Evolutionary conservation across 208 protist genomes (phyloP).

Genomic region (Borovskyia barvae): DNA sequence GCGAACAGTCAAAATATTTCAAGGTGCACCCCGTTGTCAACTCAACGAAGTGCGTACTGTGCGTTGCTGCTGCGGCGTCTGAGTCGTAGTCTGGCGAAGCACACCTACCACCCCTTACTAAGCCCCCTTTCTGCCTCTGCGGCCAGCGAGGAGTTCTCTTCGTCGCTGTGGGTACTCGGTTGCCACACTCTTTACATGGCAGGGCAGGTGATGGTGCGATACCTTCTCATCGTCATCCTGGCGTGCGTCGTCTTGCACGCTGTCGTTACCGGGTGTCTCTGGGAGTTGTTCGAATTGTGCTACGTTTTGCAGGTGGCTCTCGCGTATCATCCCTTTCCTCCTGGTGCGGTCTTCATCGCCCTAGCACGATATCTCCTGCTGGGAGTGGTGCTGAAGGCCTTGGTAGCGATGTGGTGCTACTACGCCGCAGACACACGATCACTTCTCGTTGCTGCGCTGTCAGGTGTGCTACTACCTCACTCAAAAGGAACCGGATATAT

Average conservation of each 20-base stretch:
- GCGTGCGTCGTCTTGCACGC: slow-evolving; percentile 29
- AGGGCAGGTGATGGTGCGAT: slow-evolving; percentile 29
- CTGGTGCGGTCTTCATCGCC: slow-evolving; percentile 27
- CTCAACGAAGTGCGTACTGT: too few relatives aligned
- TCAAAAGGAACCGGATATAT: too few relatives aligned
- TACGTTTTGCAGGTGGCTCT: slow-evolving; percentile 47
- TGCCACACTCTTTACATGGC: slow-evolving; percentile 17
- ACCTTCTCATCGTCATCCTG: slow-evolving; percentile 37
- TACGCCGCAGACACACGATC: too few relatives aligned
- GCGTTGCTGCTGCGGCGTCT: slow-evolving; percentile 4
- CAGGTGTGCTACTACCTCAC: too few relatives aligned
- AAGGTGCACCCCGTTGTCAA: too few relatives aligned
- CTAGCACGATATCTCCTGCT: slow-evolving; percentile 31
- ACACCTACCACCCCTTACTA: slow-evolving; percentile 46
- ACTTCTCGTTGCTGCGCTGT: too few relatives aligned
- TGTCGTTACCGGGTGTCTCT: slow-evolving; percentile 44
- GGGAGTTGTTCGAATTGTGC: slow-evolving; percentile 41
- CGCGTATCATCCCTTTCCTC: slow-evolving; percentile 44
- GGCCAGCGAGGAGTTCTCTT: background rate
- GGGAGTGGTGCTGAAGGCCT: slow-evolving; percentile 44
- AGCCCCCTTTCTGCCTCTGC: slow-evolving; percentile 9
- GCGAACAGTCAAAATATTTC: too few relatives aligned
- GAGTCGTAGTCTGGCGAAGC: slow-evolving; percentile 25
- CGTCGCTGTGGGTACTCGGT: slow-evolving; percentile 11
- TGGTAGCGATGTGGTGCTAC: slow-evolving; percentile 5